Conservation (phyloP, 2,329 filamentous ascomycete genomes). For the Colletotrichum abscissum region DNA sequence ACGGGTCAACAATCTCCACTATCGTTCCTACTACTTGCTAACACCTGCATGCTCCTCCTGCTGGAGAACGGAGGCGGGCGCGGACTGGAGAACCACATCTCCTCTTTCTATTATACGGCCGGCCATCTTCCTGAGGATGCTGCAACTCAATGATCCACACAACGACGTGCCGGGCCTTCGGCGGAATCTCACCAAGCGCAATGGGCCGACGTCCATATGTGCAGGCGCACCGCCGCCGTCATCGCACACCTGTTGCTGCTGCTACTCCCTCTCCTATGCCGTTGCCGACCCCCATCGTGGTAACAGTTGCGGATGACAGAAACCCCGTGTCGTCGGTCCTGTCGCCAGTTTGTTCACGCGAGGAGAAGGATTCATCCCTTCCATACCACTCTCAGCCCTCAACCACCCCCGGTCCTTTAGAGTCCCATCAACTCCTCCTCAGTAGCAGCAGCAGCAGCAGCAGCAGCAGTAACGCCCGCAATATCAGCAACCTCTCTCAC, state of each 20-base stretch:
- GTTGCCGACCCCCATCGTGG: background rate
- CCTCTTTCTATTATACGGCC: background rate
- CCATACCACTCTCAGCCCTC: conserved; percentile 11
- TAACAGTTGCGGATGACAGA: conserved; percentile 8
- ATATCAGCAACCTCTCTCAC: background rate
- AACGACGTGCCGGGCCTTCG: conserved; percentile 16
- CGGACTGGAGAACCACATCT: background rate
- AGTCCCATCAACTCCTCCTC: background rate
- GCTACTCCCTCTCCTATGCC: background rate
- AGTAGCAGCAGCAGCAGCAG: background rate
- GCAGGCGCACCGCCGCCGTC: conserved; percentile 22
- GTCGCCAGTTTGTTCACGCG: conserved; percentile 19
- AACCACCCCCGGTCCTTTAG: background rate
- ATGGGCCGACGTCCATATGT: conserved; percentile 31
- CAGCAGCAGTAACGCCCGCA: background rate
- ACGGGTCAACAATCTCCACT: conserved; percentile 16
- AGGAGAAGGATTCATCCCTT: conserved; percentile 28
- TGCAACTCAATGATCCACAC: conserved; percentile 34
- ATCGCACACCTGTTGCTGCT: background rate
- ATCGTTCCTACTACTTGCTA: conserved; percentile 9
- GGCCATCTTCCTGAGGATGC: conserved; percentile 10
- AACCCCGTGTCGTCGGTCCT: conserved; percentile 8
- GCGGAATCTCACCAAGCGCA: conserved; percentile 12
- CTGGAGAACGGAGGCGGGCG: conserved; percentile 8
- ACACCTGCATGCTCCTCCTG: conserved; percentile 2